Percentiles rank a stretch among this genome's conserved stretches.
Evolutionary conservation across 495 filamentous ascomycete species (phyloP).

Genomic region (Aspergillus olivimuriae): DNA sequence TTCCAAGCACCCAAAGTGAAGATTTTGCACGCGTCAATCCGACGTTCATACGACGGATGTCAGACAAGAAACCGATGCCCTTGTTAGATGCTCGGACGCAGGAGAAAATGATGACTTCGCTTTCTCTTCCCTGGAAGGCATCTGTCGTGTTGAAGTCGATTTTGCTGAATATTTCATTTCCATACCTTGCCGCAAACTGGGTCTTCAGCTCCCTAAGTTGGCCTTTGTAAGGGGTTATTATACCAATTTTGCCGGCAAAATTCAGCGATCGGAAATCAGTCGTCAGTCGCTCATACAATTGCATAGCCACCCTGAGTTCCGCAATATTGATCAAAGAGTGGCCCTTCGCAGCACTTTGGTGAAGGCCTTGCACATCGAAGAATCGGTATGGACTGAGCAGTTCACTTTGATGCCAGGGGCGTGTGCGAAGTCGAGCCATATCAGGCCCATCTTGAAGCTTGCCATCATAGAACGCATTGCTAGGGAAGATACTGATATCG

Average conservation of each 20-base stretch:
- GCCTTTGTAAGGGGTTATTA: constrained; percentile 95
- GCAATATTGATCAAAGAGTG: constrained; percentile 87
- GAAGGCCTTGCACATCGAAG: constrained; percentile 89
- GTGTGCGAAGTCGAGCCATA: constrained; percentile 67
- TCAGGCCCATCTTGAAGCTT: constrained; percentile 74
- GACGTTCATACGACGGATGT: constrained; percentile 99
- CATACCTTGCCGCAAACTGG: constrained; percentile 64
- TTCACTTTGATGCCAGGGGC: constrained; percentile 77
- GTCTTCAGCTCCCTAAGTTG: constrained; percentile 76
- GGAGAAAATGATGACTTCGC: constrained; percentile 97
- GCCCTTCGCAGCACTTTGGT: constrained; percentile 66
- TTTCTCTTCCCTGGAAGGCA: constrained; percentile 94
- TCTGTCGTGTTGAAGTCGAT: constrained; percentile 99
- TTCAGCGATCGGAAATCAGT: constrained; percentile 63
- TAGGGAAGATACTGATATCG: constrained; percentile 85
- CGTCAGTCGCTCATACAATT: constrained; percentile 70
- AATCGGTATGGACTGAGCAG: constrained; percentile 93
- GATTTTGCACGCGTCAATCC: constrained; percentile 93
- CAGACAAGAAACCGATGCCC: constrained; percentile 94
- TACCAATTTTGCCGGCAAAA: constrained; percentile 78
- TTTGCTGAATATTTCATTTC: constrained; percentile 62
- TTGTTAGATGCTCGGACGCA: constrained; percentile 89
- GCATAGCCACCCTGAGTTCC: constrained; percentile 78
- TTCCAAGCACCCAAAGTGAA: constrained; percentile 91
- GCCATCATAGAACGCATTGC: constrained; percentile 84